Evolutionary conservation across 2,329 filamentous ascomycete species (phyloP), one percentile per base, ranked within the genome.

Genomic region (Setomelanomma holmii): DNA sequence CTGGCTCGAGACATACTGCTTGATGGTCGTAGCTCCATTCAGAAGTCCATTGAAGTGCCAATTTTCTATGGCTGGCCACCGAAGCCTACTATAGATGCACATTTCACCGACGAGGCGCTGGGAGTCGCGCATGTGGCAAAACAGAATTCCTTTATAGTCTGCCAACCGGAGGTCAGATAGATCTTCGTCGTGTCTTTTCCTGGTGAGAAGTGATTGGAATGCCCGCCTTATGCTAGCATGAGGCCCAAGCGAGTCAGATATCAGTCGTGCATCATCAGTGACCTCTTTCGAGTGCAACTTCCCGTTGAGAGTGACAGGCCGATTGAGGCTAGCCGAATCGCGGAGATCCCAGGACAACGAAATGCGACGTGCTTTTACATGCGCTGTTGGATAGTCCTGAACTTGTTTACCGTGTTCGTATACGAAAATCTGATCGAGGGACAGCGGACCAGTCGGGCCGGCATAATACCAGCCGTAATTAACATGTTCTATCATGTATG

Each of bases 301-400:
- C 11, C 48, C 48, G 35, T 50, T 50, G 11, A 50, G 8, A 7
- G 14, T 21, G 22, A 30, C 16, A 2, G 21, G 5, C 20, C n/a
- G 3, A n/a, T 33, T 12, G n/a, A 19, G 22, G 5, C n/a, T 17
- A 3, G 30, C 6, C 12, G n/a, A 5, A 11, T 14, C 40, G 14
- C 23, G 42, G 16, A 50, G 30, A 45, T 50, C 35, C 48, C 48
- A 50, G 17, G 48, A 50, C n/a, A 50, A 34, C 21, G 33, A 50
- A 14, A 50, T 50, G 7, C 41, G 40, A 4, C 38, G 36, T 30
- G 40, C 24, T 4, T 35, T 45, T 3, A 45, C 48, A 6, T 17
- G 8, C 19, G 38, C 30, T 7, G 24, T 41, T 11, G 45, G 38
- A 41, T 41, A 49, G 4, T 14, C 14, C 27, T 30, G 10, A 6